Conservation (phyloP, 306 rosid species). For the Erythrophleum fordii region DNA sequence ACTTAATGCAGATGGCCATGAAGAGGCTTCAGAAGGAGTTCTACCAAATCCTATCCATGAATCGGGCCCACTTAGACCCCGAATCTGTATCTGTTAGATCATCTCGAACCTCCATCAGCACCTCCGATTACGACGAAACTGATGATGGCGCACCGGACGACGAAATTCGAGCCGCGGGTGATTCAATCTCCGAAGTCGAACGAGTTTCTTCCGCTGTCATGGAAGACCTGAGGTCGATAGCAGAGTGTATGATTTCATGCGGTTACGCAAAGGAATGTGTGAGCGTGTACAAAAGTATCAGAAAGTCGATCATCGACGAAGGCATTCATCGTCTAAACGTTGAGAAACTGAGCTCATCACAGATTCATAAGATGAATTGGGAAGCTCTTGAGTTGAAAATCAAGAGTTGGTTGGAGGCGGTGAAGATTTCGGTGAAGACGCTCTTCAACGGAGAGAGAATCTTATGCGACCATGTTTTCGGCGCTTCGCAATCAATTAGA, state of each 20-base stretch:
- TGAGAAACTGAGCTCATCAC: slow-evolving; percentile 4
- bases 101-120: slow-evolving; percentile 56
- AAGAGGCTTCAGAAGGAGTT: slow-evolving; percentile 76
- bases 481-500: slow-evolving; percentile 42
- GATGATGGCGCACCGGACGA: slow-evolving; percentile 44
- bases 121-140: slow-evolving; percentile 48
- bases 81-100: slow-evolving; percentile 66
- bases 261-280: slow-evolving; percentile 84
- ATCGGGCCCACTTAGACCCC: slow-evolving; percentile 52
- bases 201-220: slow-evolving; percentile 50
- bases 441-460: slow-evolving; percentile 47
- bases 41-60: slow-evolving; percentile 66
- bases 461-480: slow-evolving; percentile 1
- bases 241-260: slow-evolving; percentile 76
- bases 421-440: slow-evolving; percentile 37
- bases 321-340: neutral
- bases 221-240: slow-evolving; percentile 63
- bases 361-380: slow-evolving; percentile 1
- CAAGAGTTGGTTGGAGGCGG: slow-evolving; percentile 58
- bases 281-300: slow-evolving; percentile 52
- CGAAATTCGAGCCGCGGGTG: slow-evolving; percentile 44
- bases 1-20: slow-evolving; percentile 75
- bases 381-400: slow-evolving; percentile 37
- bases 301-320: slow-evolving; percentile 76
- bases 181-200: slow-evolving; percentile 67